Evolutionary conservation across 2,329 filamentous ascomycete genomes (phyloP).

Genomic region (Colletotrichum chrysophilum): DNA sequence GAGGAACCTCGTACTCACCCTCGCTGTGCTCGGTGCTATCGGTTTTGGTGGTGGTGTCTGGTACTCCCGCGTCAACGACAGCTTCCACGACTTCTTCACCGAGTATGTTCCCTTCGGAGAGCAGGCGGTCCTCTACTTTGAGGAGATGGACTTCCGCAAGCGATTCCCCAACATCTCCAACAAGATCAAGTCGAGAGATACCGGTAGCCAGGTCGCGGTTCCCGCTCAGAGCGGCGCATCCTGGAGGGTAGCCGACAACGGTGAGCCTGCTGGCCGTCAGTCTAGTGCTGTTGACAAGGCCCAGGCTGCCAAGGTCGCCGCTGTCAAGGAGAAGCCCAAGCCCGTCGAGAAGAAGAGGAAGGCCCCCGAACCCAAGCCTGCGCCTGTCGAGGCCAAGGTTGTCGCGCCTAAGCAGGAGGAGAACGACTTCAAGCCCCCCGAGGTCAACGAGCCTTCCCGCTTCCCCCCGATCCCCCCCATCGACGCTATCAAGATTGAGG

Average conservation of each 20-base stretch:
- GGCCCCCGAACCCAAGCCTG: not conserved
- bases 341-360: conserved; percentile 26
- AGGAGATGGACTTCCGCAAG: conserved; percentile 91
- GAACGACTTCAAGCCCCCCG: conserved; percentile 56
- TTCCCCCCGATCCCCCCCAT: conserved; percentile 72
- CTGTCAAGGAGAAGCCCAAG: conserved; percentile 33
- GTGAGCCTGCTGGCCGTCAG: conserved; percentile 62
- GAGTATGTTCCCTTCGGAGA: conserved; percentile 96
- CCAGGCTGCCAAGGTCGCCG: conserved; percentile 34
- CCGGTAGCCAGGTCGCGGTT: conserved; percentile 78
- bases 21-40: conserved; percentile 77
- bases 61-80: conserved; percentile 93
- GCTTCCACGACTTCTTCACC: conserved; percentile 99
- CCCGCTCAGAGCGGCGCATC: conserved; percentile 85
- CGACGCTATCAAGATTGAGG: conserved; percentile 76
- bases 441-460: conserved; percentile 70
- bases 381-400: conserved; percentile 33
- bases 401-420: conserved; percentile 32
- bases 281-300: conserved; percentile 57
- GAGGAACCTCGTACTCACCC: conserved; percentile 76
- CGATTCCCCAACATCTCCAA: conserved; percentile 67
- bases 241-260: conserved; percentile 74
- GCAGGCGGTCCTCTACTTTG: conserved; percentile 91
- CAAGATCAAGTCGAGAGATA: conserved; percentile 51
- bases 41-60: conserved; percentile 89